Conservation (phyloP, 2,329 filamentous ascomycete species). For the Aspergillus hortae region DNA sequence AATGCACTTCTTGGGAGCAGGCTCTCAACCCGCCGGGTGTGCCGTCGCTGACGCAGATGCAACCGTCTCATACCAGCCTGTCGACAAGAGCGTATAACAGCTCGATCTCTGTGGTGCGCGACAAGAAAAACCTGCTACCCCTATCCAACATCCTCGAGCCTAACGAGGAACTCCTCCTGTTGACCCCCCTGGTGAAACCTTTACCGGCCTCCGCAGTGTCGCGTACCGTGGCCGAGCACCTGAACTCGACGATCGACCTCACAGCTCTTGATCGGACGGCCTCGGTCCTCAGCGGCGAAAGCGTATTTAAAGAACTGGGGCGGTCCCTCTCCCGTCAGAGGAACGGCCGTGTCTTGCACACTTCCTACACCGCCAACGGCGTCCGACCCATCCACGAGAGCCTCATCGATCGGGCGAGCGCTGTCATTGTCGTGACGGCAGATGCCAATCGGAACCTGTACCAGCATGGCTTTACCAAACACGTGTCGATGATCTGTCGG, state of each 20-base stretch:
- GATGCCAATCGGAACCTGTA: slow-evolving; percentile 93
- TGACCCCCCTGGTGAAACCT: slow-evolving; percentile 88
- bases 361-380: slow-evolving; percentile 91
- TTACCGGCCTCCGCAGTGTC: slow-evolving; percentile 85
- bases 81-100: slow-evolving; percentile 85
- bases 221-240: slow-evolving; percentile 57
- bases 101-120: slow-evolving; percentile 88
- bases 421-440: slow-evolving; percentile 85
- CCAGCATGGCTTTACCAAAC: slow-evolving; percentile 91
- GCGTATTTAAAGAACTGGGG: slow-evolving; percentile 86
- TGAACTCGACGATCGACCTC: slow-evolving; percentile 50
- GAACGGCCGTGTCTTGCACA: slow-evolving; percentile 83
- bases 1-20: slow-evolving; percentile 85
- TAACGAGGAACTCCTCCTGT: slow-evolving; percentile 81
- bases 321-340: slow-evolving; percentile 80
- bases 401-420: slow-evolving; percentile 80
- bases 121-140: slow-evolving; percentile 81
- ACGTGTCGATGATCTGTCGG: slow-evolving; percentile 87
- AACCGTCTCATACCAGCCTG: slow-evolving; percentile 74
- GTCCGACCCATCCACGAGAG: slow-evolving; percentile 91
- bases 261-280: slow-evolving; percentile 55
- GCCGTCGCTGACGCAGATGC: slow-evolving; percentile 71
- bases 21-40: slow-evolving; percentile 85
- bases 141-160: slow-evolving; percentile 76
- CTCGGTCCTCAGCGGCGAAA: slow-evolving; percentile 83